Evolutionary conservation across 1,284 basidiomycete species (phyloP).

Genomic region (Stygiomarasmius scandens): DNA sequence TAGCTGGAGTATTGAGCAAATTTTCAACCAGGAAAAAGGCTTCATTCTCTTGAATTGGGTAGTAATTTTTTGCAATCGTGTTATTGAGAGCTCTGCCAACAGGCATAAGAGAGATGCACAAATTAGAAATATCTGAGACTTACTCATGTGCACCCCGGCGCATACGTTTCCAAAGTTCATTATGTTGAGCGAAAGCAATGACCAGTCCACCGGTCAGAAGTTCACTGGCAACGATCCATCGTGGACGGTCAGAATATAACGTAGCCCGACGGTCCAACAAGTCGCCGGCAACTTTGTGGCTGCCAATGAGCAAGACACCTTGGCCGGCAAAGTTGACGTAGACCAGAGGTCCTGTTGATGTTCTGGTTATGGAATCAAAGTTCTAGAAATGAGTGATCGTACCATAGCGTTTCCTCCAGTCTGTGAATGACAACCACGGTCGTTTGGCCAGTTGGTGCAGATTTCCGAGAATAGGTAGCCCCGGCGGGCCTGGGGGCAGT

Average conservation of each 20-base stretch:
- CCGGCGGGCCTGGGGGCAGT: neutral
- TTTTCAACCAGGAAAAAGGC: constrained; percentile 9
- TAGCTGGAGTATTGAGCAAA: constrained; percentile 8
- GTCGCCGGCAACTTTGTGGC: constrained; percentile 14
- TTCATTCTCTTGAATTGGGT: constrained; percentile 13
- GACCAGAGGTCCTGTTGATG: constrained; percentile 10
- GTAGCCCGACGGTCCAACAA: constrained; percentile 15
- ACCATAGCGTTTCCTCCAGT: constrained; percentile 2
- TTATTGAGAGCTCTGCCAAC: constrained; percentile 11
- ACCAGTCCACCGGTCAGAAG: constrained; percentile 18
- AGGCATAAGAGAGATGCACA: neutral
- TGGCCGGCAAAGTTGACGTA: constrained; percentile 13
- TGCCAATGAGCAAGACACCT: constrained; percentile 9
- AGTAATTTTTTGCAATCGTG: constrained; percentile 6
- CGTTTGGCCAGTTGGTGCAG: neutral
- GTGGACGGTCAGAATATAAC: constrained; percentile 17
- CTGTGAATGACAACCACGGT: neutral
- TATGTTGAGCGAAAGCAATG: constrained; percentile 16
- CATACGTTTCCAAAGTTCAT: constrained; percentile 19
- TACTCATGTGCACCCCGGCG: constrained; percentile 19
- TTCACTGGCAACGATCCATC: constrained; percentile 13
- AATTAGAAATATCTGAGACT: neutral
- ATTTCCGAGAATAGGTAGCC: constrained; percentile 4
- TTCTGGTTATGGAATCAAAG: neutral
- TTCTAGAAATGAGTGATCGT: neutral